Conservation (phyloP, 257 asterid genomes). For the Solanum okadae region DNA sequence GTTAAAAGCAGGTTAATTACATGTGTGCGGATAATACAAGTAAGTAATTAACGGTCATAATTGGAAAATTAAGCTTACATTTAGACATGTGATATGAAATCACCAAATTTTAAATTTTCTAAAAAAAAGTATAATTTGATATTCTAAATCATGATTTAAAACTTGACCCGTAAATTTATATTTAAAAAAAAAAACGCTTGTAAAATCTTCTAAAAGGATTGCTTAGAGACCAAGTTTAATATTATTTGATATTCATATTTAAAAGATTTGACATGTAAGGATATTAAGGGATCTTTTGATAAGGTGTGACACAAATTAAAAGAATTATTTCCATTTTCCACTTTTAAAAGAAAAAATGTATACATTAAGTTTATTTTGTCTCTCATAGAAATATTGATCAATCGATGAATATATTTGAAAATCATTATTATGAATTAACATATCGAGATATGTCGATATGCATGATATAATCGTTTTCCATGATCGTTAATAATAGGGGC, state of each 20-base stretch:
- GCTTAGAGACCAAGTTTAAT: background rate
- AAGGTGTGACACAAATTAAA: too few relatives aligned
- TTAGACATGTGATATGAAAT: background rate
- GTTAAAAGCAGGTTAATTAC: background rate
- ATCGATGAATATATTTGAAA: background rate
- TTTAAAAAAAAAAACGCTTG: too few relatives aligned
- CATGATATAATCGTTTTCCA: background rate
- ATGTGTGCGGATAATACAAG: background rate
- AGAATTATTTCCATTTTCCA: too few relatives aligned
- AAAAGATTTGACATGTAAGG: too few relatives aligned
- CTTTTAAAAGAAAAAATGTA: too few relatives aligned
- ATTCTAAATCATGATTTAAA: background rate
- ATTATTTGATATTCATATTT: too few relatives aligned
- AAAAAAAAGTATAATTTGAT: too few relatives aligned
- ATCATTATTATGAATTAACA: background rate
- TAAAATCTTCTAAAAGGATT: too few relatives aligned
- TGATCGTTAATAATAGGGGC: background rate
- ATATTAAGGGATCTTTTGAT: too few relatives aligned
- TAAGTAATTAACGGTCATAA: background rate
- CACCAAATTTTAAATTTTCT: background rate
- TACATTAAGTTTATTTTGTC: background rate
- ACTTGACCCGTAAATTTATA: background rate
- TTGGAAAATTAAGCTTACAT: background rate
- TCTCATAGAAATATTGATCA: background rate
- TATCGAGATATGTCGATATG: background rate